phyloP scores from a whole-genome alignment of 1,284 basidiomycete genomes.

The Neotropicomus parvogracilis region DNA sequence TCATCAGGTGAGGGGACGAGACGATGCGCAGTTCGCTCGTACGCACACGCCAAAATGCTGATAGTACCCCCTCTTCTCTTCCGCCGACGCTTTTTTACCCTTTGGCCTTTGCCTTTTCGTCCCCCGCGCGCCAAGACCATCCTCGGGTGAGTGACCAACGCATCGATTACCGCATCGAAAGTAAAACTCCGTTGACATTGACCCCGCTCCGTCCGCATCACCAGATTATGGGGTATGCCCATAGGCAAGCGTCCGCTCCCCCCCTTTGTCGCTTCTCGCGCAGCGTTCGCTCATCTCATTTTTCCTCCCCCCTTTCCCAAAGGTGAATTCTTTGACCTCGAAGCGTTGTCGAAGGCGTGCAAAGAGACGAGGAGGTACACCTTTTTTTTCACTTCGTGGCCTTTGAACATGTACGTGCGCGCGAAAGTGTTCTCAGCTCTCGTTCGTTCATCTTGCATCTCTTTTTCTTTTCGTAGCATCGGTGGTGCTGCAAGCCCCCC shows the following conservation, averaged over 20 bases:
- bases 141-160: slow-evolving; percentile 45
- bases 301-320: no score
- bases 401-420: slow-evolving; percentile 57
- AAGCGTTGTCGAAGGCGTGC: slow-evolving; percentile 55
- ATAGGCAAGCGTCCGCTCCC: slow-evolving; percentile 41
- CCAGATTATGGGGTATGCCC: slow-evolving; percentile 68
- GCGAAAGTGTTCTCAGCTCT: no score
- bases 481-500: slow-evolving; percentile 66
- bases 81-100: no score
- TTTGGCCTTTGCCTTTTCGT: no score
- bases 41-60: no score
- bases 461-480: slow-evolving; percentile 37
- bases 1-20: slow-evolving; percentile 59
- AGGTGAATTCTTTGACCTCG: slow-evolving; percentile 71
- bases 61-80: not conserved
- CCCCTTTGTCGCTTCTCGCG: no score
- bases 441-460: not conserved
- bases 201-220: not conserved
- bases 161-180: not conserved
- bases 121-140: slow-evolving; percentile 44
- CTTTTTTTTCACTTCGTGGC: slow-evolving; percentile 74
- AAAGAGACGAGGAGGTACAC: slow-evolving; percentile 57
- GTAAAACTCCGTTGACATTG: not conserved
- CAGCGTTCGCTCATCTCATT: not conserved
- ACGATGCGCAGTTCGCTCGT: no score